Evolutionary conservation across 352 stramenopile genomes (phyloP), one percentile per base, ranked within the genome.

Genomic region (Plasmopara halstedii): DNA sequence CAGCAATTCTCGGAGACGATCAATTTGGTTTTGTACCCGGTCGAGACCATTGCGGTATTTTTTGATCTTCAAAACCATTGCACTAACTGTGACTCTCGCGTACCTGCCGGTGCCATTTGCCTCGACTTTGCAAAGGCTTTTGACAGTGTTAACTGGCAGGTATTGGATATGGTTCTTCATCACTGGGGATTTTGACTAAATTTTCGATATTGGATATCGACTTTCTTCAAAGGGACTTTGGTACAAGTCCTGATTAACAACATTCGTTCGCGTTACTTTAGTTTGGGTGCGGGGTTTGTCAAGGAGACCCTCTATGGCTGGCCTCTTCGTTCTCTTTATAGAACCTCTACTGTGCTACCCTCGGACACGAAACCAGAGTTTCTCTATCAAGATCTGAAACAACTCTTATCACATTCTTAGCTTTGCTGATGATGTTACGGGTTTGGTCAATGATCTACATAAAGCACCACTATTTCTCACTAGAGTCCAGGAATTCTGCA

Each of bases 91-190:
- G 31, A 50, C n/a, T 20, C 11, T 0, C 1, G 13, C 17, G 10
- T 10, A 14, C 21, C 43, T 11, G 33, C 32, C 17, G 31, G 43
- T 8, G 32, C 43, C 6, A 26, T 50, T 17, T 42, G 32, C 21
- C 32, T 50, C 11, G 21, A 50, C 11, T 42, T 42, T 23, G 43
- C 31, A 3, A 50, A 50, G 27, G 43, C 32, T n/a, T 35, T 50
- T 32, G 43, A 42, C n/a, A 42, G 32, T 42, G 32, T 42, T n/a
- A 50, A 50, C 21, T 42, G 43, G 43, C 32, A 50, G 17, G 33
- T 10, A 6, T 25, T 42, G 9, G 43, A 50, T 17, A 0, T 42
- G 1, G 15, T 23, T 17, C 31, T 42, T 17, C 19, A 42, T 23
- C 32, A 35, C 20, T 42, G 43, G 32, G 31, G 20, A n/a, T 42